phyloP scores from a whole-genome alignment of 495 filamentous ascomycete genomes.

The Aspergillus egyptiacus region DNA sequence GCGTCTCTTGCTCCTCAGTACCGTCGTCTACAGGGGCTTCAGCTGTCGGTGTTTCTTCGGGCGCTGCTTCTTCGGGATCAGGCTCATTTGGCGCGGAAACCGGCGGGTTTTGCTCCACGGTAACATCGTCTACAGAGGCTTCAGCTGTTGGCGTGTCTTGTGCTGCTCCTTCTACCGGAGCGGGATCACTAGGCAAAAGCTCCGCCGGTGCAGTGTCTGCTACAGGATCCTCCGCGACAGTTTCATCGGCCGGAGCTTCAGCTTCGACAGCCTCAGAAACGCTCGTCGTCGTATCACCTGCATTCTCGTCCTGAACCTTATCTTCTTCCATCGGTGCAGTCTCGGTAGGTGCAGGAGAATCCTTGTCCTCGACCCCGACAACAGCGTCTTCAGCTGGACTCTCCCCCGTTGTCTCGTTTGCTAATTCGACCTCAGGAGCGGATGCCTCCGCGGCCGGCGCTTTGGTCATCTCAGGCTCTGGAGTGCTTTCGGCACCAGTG shows the following conservation, averaged over 20 bases:
- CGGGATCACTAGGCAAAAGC: too few relatives aligned
- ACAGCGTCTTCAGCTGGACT: conserved; percentile 1
- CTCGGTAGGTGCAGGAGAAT: not conserved
- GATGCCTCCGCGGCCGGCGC: not conserved
- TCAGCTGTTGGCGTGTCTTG: conserved; percentile 7
- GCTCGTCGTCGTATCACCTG: conserved; percentile 4
- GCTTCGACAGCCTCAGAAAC: not conserved
- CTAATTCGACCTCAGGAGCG: conserved; percentile 1
- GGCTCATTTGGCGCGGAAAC: not conserved
- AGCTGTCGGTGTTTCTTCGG: too few relatives aligned
- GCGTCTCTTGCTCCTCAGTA: not conserved
- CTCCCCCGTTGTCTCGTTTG: not conserved
- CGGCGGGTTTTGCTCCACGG: not conserved
- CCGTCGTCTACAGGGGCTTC: not conserved
- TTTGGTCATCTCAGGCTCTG: not conserved
- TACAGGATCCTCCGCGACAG: not conserved
- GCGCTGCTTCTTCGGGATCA: conserved; percentile 1
- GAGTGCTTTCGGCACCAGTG: conserved; percentile 11
- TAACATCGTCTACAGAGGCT: too few relatives aligned
- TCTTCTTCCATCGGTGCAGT: not conserved
- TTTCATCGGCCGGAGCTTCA: conserved; percentile 11
- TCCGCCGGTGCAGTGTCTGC: conserved; percentile 10
- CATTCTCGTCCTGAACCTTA: not conserved
- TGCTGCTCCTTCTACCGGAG: not conserved
- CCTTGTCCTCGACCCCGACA: conserved; percentile 6